phyloP scores from a whole-genome alignment of 2,329 filamentous ascomycete species.

The Proliferodiscus dingleyae region DNA sequence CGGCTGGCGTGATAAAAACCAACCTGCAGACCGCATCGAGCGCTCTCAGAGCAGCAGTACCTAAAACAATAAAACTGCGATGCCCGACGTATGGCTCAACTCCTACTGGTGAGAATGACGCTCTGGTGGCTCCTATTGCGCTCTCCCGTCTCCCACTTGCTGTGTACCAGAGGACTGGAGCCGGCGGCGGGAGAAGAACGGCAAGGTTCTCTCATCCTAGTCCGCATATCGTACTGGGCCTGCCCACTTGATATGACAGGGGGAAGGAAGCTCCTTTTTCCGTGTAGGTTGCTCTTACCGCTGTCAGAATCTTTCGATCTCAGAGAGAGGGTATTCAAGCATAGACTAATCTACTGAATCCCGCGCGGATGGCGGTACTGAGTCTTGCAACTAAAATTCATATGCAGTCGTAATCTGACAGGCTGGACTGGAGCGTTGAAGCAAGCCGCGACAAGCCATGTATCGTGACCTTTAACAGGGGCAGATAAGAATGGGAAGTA shows the following conservation, averaged over 20 bases:
- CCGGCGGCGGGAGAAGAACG: slow-evolving; percentile 19
- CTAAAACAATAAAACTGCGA: slow-evolving; percentile 17
- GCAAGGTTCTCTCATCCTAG: slow-evolving; percentile 15
- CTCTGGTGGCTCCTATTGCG: slow-evolving; percentile 2
- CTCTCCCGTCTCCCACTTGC: slow-evolving; percentile 26
- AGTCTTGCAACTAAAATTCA: too few species aligned
- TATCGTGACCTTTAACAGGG: slow-evolving; percentile 6
- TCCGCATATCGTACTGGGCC: slow-evolving; percentile 20
- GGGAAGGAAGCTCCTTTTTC: slow-evolving; percentile 1
- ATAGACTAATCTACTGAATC: too few species aligned
- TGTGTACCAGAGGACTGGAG: too few species aligned
- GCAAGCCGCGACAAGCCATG: slow-evolving; percentile 13
- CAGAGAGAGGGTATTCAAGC: neutral
- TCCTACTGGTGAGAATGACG: slow-evolving; percentile 3
- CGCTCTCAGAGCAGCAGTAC: slow-evolving; percentile 7
- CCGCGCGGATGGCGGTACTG: too few species aligned
- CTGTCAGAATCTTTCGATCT: neutral
- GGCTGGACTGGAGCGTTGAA: slow-evolving; percentile 2
- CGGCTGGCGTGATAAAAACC: slow-evolving; percentile 2
- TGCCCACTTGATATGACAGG: too few species aligned
- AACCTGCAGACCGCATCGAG: slow-evolving; percentile 2
- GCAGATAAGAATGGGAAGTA: slow-evolving; percentile 4
- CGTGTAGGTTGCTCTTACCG: neutral
- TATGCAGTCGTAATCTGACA: too few species aligned
- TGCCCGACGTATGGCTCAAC: slow-evolving; percentile 17